Evolutionary conservation across 495 filamentous ascomycete species (phyloP).

Genomic region (Trichoderma gamsii): DNA sequence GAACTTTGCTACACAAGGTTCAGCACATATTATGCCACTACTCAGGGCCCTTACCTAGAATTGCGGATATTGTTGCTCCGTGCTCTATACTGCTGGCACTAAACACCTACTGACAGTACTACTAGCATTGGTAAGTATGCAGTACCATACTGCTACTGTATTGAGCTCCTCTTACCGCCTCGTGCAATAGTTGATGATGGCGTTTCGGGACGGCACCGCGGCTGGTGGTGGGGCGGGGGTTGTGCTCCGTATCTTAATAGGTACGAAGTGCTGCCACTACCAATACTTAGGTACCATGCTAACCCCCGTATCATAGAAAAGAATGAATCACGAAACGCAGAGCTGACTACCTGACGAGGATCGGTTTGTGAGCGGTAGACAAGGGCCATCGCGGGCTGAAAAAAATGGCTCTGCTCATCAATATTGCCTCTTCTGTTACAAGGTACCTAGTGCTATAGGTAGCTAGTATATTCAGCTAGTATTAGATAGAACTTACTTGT

Average conservation of each 20-base stretch:
- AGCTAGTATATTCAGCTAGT: too few relatives aligned
- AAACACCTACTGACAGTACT: too few relatives aligned
- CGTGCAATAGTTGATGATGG: neutral
- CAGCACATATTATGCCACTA: too few relatives aligned
- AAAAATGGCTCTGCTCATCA: neutral
- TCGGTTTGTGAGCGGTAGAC: neutral
- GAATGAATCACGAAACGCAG: neutral
- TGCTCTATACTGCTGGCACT: too few relatives aligned
- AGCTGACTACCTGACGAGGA: neutral
- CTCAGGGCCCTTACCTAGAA: too few relatives aligned
- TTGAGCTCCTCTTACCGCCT: neutral
- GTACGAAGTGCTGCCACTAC: neutral
- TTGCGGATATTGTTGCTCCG: too few relatives aligned
- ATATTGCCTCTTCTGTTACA: neutral
- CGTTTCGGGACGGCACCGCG: neutral
- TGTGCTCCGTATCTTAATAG: neutral
- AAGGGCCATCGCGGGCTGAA: neutral
- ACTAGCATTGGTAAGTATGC: neutral
- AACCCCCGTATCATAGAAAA: too few relatives aligned
- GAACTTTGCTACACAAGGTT: too few relatives aligned
- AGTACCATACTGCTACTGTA: neutral
- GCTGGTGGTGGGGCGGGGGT: neutral
- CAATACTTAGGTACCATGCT: too few relatives aligned
- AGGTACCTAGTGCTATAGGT: too few relatives aligned
- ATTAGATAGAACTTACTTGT: too few relatives aligned